Evolutionary conservation across 1,284 basidiomycete genomes (phyloP).

Genomic region (Tilletia horrida): DNA sequence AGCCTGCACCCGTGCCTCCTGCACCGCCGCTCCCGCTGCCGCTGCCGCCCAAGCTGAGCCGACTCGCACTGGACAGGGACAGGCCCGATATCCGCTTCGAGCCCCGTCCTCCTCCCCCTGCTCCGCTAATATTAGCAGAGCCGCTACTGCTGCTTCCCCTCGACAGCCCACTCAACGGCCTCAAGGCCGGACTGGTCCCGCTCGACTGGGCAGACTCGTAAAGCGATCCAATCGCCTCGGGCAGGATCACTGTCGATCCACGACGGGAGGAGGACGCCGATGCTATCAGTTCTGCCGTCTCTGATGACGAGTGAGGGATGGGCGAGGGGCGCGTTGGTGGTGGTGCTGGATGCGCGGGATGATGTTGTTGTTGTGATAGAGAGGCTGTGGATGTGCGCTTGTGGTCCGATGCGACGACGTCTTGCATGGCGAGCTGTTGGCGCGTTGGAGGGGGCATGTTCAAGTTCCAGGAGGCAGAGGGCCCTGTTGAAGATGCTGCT

Average conservation of each 20-base stretch:
- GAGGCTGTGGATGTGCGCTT: neutral
- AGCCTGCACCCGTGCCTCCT: neutral
- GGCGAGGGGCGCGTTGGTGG: constrained; percentile 16
- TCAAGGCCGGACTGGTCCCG: neutral
- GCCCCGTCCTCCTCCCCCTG: neutral
- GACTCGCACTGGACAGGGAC: neutral
- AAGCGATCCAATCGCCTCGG: neutral
- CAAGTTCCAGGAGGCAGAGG: no score
- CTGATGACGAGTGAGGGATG: constrained; percentile 17
- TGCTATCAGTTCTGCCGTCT: constrained; percentile 19
- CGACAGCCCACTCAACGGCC: neutral
- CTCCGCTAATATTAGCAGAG: no score
- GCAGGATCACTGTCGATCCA: neutral
- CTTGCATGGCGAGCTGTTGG: no score
- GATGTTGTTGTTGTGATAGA: neutral
- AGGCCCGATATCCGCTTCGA: constrained; percentile 9
- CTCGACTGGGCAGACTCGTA: neutral
- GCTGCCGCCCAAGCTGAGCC: neutral
- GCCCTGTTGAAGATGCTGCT: no score
- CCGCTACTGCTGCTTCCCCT: neutral
- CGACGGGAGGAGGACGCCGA: constrained; percentile 11
- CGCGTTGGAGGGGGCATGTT: no score
- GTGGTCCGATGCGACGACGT: no score
- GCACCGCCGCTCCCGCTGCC: neutral
- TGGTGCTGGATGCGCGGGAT: no score